These are phyloP conservation scores for Turritis glabra DNA, from an alignment of 345 rosid genomes.

Conservation along the genomic window DNA sequence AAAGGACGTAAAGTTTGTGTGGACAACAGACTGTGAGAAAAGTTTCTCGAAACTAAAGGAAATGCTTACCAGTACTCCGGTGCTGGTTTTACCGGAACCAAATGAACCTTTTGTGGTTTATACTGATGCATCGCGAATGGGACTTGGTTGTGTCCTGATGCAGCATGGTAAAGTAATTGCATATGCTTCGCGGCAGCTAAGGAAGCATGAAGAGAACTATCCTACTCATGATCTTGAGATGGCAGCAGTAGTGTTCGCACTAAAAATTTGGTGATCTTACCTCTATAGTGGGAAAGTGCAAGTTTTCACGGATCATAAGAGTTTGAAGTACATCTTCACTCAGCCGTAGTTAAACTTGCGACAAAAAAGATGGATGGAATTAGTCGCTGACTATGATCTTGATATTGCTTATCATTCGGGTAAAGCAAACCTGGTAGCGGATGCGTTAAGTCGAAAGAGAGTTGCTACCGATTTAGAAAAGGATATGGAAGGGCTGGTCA, in stretches of 20 bases:
- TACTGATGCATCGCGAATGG: not conserved
- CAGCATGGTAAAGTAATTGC: no score
- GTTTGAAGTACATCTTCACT: not conserved
- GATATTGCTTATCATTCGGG: not conserved
- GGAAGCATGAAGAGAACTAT: no score
- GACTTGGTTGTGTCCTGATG: no score
- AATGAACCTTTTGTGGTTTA: not conserved
- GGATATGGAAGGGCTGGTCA: not conserved
- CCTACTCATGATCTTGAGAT: no score
- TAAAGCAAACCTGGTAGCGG: not conserved
- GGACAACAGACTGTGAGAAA: not conserved
- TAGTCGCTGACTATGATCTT: not conserved
- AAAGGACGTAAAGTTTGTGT: not conserved
- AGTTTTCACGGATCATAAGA: no score
- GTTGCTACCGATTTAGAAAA: not conserved
- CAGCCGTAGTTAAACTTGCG: not conserved
- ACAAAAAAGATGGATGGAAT: not conserved
- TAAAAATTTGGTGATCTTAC: no score
- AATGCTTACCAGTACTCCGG: not conserved
- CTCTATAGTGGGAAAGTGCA: no score
- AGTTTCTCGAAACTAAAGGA: not conserved
- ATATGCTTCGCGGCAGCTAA: no score
- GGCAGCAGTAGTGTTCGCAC: no score
- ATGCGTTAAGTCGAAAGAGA: not conserved
- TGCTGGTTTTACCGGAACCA: not conserved